Percentiles rank a stretch among this genome's conserved stretches.
These are phyloP conservation scores for Skeletonema tropicum DNA, from an alignment of 108 stramenopile species.

Conservation along the genomic window DNA sequence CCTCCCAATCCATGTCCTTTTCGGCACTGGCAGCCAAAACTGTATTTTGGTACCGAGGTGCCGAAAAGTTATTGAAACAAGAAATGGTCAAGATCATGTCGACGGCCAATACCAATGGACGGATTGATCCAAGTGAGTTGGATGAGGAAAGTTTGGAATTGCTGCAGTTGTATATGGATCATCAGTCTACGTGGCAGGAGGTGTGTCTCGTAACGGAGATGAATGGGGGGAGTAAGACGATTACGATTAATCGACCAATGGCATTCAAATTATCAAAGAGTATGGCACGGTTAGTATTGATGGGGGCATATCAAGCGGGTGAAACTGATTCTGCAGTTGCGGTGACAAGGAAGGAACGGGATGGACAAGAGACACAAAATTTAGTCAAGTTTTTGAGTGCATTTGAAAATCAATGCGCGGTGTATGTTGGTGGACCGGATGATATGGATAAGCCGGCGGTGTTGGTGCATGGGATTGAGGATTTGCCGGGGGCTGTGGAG, in stretches of 20 bases:
- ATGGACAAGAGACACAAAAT: slow-evolving; percentile 35
- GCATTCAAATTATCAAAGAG: slow-evolving; percentile 73
- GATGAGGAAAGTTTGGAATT: slow-evolving; percentile 55
- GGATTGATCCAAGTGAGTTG: slow-evolving; percentile 61
- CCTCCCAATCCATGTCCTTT: slow-evolving; percentile 20
- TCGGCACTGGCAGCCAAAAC: slow-evolving; percentile 43
- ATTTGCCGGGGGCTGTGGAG: slow-evolving; percentile 70
- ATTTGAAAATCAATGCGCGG: slow-evolving; percentile 69
- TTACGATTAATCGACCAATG: slow-evolving; percentile 86
- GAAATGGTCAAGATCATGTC: slow-evolving; percentile 60
- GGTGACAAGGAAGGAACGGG: not conserved
- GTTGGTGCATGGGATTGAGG: slow-evolving; percentile 78
- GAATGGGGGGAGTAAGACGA: slow-evolving; percentile 46
- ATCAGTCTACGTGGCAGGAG: slow-evolving; percentile 84
- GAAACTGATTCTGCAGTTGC: not conserved
- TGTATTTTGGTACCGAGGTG: slow-evolving; percentile 59
- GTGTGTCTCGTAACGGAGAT: slow-evolving; percentile 73
- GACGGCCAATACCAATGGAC: slow-evolving; percentile 50
- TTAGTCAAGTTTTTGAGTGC: slow-evolving; percentile 66
- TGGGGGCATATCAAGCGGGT: slow-evolving; percentile 52
- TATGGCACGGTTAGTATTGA: slow-evolving; percentile 59
- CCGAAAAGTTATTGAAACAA: slow-evolving; percentile 54
- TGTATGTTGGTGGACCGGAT: slow-evolving; percentile 83
- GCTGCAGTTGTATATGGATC: slow-evolving; percentile 66
- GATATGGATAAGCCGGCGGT: slow-evolving; percentile 68